These are phyloP conservation scores for Hymenoscyphus fraxineus DNA, from an alignment of 2,329 filamentous ascomycete species.

Conservation along the genomic window DNA sequence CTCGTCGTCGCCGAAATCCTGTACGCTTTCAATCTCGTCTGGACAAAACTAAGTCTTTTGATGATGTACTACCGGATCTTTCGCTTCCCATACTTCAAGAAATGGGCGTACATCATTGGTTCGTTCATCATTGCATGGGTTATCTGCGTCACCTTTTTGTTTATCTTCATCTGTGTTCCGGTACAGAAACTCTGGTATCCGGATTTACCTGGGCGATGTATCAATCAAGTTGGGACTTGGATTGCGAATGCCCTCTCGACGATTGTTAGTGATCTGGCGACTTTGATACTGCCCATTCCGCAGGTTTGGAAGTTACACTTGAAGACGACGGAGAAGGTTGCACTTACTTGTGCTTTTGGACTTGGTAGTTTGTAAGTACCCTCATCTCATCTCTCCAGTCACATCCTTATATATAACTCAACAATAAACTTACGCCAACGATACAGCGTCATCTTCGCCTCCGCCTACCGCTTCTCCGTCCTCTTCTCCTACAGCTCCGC, in stretches of 20 bases:
- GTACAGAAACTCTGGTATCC: conserved; percentile 48
- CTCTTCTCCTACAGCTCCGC: conserved; percentile 42
- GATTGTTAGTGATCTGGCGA: conserved; percentile 44
- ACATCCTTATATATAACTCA: neutral
- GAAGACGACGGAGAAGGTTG: conserved; percentile 41
- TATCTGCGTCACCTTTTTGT: conserved; percentile 45
- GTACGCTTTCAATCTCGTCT: conserved; percentile 46
- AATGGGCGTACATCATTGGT: conserved; percentile 40
- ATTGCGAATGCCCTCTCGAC: conserved; percentile 49
- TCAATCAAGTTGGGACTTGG: conserved; percentile 48
- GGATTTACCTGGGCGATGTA: conserved; percentile 43
- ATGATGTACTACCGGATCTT: conserved; percentile 54
- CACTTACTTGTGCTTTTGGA: conserved; percentile 42
- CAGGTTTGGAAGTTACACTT: conserved; percentile 46
- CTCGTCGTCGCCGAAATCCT: conserved; percentile 46
- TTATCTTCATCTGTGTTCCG: conserved; percentile 51
- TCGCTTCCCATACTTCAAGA: conserved; percentile 42
- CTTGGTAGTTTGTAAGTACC: conserved; percentile 44
- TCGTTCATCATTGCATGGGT: conserved; percentile 45
- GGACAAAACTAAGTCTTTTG: conserved; percentile 49
- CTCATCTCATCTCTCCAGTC: too few relatives aligned
- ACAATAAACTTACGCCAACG: neutral
- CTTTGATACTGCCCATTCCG: conserved; percentile 43
- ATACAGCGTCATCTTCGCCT: conserved; percentile 45
- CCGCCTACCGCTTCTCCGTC: conserved; percentile 45